Evolutionary conservation across 1,139 yeast species (phyloP), one percentile per base, ranked within the genome.

Genomic region (Ogataea hybrid): DNA sequence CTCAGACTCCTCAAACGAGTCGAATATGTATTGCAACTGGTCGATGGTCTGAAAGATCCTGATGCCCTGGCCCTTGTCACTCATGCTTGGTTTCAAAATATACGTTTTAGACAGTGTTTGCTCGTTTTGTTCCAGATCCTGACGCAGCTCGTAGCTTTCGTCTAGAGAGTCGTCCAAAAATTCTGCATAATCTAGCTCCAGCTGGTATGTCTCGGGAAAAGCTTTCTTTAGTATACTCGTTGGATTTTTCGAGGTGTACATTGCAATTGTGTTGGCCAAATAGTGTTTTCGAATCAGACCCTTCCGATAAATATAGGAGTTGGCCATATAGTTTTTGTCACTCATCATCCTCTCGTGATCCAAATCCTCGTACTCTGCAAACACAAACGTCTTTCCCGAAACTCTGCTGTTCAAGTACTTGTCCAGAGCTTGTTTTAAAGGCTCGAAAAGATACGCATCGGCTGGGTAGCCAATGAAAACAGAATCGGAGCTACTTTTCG

Each of bases 171-270:
- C 98, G 55, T 92, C 97, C 42, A 92, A 68, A 56, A 92, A 92
- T 61, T 92, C 98, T 1, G 97, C 97, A 63, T 87, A 92, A 57
- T 92, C 97, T n/a, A 92, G 79, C 57, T 92, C 97, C 28, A 92
- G 68, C 44, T 81, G 82, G 64, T 71, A 88, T 3, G 92, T 75
- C 43, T 79, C 86, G 0, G 97, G 94, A 44, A 79, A 80, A 2
- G 95, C 79, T 1, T 52, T 53, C 2, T 62, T 67, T 42, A 92
- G 69, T 2, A 80, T 67, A 4, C 92, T 81, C 0, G 67, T 61
- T 0, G 96, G 95, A 56, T 88, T 65, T 60, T 92, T 92, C 16
- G 84, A 87, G 4, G 70, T 68, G 57, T 76, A 90, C 49, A 80
- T 77, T 37, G 79, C 84, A 17, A 92, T 75, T 0, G 96, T 86